Percentiles rank a stretch among this genome's conserved stretches.
These are phyloP conservation scores for Aplosporella prunicola DNA, from an alignment of 2,329 filamentous ascomycete species.

Conservation along the genomic window DNA sequence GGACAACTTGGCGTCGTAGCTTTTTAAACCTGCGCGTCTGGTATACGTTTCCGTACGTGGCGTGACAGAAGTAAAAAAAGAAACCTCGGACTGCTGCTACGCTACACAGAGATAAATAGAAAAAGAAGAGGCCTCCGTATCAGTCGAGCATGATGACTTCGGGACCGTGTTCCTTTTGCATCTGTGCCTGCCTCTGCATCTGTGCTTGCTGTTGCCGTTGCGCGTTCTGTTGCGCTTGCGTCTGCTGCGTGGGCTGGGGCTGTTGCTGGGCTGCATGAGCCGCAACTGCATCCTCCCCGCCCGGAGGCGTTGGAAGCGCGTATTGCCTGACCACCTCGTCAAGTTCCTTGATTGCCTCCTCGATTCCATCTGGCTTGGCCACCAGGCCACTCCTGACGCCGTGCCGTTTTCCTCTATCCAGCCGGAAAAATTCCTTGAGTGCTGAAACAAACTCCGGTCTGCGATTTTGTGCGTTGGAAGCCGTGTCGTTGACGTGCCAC, in stretches of 20 bases:
- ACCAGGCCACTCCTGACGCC: conserved; percentile 31
- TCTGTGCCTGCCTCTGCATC: not conserved
- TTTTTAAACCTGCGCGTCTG: too few species aligned
- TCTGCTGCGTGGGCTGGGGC: not conserved
- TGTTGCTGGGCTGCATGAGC: not conserved
- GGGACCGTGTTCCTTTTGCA: conserved; percentile 2
- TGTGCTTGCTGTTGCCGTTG: conserved; percentile 1
- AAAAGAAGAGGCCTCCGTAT: not conserved
- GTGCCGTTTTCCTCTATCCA: conserved; percentile 24
- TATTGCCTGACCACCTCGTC: conserved; percentile 25
- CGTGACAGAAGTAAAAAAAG: not conserved
- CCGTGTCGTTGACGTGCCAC: conserved; percentile 31
- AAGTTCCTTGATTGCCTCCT: conserved; percentile 26
- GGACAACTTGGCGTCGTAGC: too few species aligned
- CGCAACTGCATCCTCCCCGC: not conserved
- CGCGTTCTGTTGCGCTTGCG: conserved; percentile 1
- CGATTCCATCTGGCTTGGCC: conserved; percentile 26
- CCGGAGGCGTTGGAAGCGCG: conserved; percentile 2
- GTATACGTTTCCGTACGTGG: too few species aligned
- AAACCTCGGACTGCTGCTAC: not conserved
- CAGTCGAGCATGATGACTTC: conserved; percentile 9
- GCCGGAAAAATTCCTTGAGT: conserved; percentile 25
- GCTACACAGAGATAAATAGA: not conserved
- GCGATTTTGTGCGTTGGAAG: conserved; percentile 18
- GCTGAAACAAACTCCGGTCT: conserved; percentile 20